A percentile compares a stretch with the other conserved stretches of the same genome.
These are phyloP conservation scores for Candida neerlandica DNA, from an alignment of 1,139 yeast genomes.

Conservation along the genomic window DNA sequence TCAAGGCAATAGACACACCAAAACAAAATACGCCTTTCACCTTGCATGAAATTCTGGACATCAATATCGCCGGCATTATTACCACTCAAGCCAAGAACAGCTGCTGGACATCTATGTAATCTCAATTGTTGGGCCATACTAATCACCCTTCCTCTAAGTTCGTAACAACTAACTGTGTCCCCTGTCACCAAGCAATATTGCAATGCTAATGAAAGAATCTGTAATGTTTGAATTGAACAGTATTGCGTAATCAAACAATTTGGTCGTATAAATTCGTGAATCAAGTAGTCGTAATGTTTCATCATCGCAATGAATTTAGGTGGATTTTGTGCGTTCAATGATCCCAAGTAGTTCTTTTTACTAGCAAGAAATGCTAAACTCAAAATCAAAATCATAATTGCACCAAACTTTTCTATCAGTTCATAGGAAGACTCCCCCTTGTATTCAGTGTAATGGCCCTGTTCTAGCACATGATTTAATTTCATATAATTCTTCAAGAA, in stretches of 20 bases:
- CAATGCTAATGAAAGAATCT: conserved; percentile 66
- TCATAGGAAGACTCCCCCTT: conserved; percentile 24
- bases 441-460: conserved; percentile 14
- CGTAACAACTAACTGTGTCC: conserved; percentile 73
- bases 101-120: conserved; percentile 85
- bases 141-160: conserved; percentile 71
- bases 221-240: conserved; percentile 71
- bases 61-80: conserved; percentile 57
- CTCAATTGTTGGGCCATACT: conserved; percentile 88
- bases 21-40: conserved; percentile 76
- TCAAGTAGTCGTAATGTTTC: conserved; percentile 51
- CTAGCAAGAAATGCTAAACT: conserved; percentile 57
- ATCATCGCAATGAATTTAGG: conserved; percentile 29
- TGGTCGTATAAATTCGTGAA: conserved; percentile 57
- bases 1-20: conserved; percentile 86
- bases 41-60: conserved; percentile 61
- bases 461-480: conserved; percentile 46
- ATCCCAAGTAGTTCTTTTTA: conserved; percentile 28
- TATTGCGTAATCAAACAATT: conserved; percentile 52
- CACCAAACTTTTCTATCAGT: conserved; percentile 60
- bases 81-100: conserved; percentile 56
- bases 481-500: conserved; percentile 61
- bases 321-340: conserved; percentile 17
- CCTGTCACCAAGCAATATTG: conserved; percentile 76
- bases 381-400: conserved; percentile 57